A percentile compares a stretch with the other conserved stretches of the same genome.
Conservation (phyloP, 768 basidiomycete genomes). For the Mycena leptocephala region DNA sequence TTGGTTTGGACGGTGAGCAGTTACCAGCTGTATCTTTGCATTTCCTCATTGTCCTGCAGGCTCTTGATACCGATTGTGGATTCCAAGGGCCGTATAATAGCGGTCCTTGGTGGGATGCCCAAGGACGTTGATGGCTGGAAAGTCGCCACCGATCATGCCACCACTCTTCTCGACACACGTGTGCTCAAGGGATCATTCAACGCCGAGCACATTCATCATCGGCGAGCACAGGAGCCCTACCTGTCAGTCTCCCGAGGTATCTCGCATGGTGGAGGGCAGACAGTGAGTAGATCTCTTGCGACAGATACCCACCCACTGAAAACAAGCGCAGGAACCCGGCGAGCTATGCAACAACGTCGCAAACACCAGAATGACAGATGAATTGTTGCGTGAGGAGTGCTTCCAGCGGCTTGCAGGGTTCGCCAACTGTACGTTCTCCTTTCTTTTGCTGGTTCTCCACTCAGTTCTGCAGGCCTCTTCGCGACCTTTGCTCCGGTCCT, state of each 20-base stretch:
- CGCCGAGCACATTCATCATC: background rate
- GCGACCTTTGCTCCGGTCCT: no score
- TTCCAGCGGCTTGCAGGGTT: background rate
- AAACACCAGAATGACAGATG: background rate
- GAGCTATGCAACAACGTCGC: background rate
- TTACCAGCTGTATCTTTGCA: background rate
- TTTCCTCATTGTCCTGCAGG: no score
- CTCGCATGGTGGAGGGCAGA: background rate
- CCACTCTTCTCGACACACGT: background rate
- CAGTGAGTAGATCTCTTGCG: no score
- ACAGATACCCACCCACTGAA: no score
- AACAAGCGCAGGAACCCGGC: background rate
- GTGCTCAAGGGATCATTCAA: background rate
- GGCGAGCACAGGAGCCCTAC: background rate
- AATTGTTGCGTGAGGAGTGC: background rate
- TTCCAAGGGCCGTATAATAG: background rate
- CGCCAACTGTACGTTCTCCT: background rate
- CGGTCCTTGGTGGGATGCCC: background rate
- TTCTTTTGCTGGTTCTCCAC: no score
- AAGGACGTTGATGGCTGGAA: background rate
- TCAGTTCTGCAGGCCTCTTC: no score
- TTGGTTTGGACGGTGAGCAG: conserved; percentile 16
- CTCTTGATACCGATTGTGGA: background rate
- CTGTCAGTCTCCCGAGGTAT: background rate
- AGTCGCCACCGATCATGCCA: background rate